Evolutionary conservation across 495 filamentous ascomycete species (phyloP), one percentile per base, ranked within the genome.

Genomic region (Neurospora sp.): DNA sequence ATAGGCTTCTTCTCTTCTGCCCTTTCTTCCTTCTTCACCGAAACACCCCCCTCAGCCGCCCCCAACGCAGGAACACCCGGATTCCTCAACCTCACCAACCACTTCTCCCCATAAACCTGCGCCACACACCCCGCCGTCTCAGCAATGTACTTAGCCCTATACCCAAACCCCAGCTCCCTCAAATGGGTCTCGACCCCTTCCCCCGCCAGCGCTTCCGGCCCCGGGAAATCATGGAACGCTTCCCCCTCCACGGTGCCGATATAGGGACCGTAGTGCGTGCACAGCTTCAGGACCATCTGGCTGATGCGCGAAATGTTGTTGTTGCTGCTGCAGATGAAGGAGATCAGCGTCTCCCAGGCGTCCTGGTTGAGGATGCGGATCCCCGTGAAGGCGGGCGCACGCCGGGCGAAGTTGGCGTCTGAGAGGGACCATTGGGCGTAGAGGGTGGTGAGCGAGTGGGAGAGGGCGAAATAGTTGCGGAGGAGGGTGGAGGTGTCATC

Each of bases 251-350:
- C 78, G 70, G 89, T 87, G 16, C 89, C 93, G 42, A 98, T 85
- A 22, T 91, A 82, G 0, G 90, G 87, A 0, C 96, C 96, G 76
- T 97, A 98, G 75, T 96, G 86, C 18, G 87, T 71, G 79, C 96
- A 98, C 9, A 99, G 85, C 76, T 97, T 98, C 72, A 94, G 89
- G 27, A 98, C 93, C 96, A 99, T 98, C 79, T 94, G 92, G 14
- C 91, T 93, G 76, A 99, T 99, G 37, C 96, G 90, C 5, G 88
- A 85, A 72, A 99, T 99, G 78, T 99, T 97, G 81, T 99, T 99
- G 82, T 99, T 99, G 82, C 93, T 96, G 80, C 94, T 97, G 86
- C 96, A 98, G 71, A 99, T 98, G 80, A 99, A 99, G 39, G 90
- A 90, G 16, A 99, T 84, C 4, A 99, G 84, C 6, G 96, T 90